Evolutionary conservation across 1,139 yeast species (phyloP), one percentile per base, ranked within the genome.

Genomic region (Yamadazyma conglobata): DNA sequence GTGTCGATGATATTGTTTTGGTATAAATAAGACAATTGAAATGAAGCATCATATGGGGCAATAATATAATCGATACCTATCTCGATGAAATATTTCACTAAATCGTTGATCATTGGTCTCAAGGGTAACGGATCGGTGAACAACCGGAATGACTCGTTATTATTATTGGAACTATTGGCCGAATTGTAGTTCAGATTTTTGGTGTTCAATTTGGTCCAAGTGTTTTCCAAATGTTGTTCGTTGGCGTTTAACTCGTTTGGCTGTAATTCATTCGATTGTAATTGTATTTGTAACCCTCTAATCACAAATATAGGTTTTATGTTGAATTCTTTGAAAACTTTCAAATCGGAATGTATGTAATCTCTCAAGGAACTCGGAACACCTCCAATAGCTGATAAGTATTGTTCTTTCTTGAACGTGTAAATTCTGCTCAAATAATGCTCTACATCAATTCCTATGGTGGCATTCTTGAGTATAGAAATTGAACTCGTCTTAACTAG

Each of bases 361-460:
- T 64, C 68, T 38, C 66, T 68, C 40, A 88, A 58, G 2, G 86
- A 73, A 24, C 73, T 56, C 1, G 96, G 95, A 34, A 82, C 72
- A 0, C 95, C 95, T 6, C 95, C 95, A 40, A 84, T 72, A 4
- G 94, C 95, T 30, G 82, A 84, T 30, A 80, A 60, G 41, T 74
- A 73, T 32, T 84, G 84, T 46, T 86, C 95, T 37, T 77, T 77
- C 42, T 79, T 79, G 42, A 64, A 67, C 5, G 80, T 70, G 39
- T 83, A 60, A 27, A 83, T 65, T 35, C 86, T 60, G 22, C 81
- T 64, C 28, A 84, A 59, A 47, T 86, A 86, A 51, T 86, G 88
- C 43, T 79, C 85, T 13, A 82, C 93, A 52, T 88, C 96, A 28
- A 88, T 83, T 32, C 96, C 96, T 31, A 88, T 60, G 10, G 82